A percentile compares a stretch with the other conserved stretches of the same genome.
These are phyloP conservation scores for Populus davidiana DNA, from an alignment of 345 rosid genomes.

Conservation along the genomic window DNA sequence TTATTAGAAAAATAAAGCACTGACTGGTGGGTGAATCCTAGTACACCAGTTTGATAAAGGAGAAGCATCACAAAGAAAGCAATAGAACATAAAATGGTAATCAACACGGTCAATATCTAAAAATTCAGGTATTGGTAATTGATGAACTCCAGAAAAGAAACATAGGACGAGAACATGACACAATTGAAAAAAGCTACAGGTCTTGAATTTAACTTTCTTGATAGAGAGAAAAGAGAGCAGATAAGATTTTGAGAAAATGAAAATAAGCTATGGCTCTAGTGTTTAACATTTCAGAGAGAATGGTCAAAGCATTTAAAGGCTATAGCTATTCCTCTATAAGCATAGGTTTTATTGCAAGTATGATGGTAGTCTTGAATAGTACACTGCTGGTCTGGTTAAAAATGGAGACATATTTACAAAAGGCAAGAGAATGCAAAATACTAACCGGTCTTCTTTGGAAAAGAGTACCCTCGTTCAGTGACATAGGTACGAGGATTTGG, in stretches of 20 bases:
- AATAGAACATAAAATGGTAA: background rate
- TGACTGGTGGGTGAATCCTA: background rate
- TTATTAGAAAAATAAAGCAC: background rate
- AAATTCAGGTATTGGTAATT: background rate
- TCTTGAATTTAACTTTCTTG: background rate
- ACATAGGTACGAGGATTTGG: conserved; percentile 75
- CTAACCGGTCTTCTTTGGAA: conserved; percentile 70
- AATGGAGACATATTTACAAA: background rate
- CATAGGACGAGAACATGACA: background rate
- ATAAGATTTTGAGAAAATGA: background rate
- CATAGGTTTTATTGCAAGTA: background rate
- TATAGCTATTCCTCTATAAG: background rate
- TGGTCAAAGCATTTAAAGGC: background rate
- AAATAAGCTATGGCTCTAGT: background rate
- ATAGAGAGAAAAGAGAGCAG: background rate
- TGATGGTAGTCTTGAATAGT: background rate
- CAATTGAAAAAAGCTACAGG: background rate
- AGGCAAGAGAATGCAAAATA: background rate
- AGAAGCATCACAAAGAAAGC: background rate
- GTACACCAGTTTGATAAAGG: background rate
- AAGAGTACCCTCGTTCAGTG: conserved; percentile 56
- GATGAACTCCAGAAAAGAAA: background rate
- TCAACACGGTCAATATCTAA: background rate
- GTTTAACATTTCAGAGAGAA: background rate
- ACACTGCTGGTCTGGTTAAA: background rate